phyloP scores from a whole-genome alignment of 23 red algal genomes.

The Cyanidiococcus yangmingshanensis region DNA sequence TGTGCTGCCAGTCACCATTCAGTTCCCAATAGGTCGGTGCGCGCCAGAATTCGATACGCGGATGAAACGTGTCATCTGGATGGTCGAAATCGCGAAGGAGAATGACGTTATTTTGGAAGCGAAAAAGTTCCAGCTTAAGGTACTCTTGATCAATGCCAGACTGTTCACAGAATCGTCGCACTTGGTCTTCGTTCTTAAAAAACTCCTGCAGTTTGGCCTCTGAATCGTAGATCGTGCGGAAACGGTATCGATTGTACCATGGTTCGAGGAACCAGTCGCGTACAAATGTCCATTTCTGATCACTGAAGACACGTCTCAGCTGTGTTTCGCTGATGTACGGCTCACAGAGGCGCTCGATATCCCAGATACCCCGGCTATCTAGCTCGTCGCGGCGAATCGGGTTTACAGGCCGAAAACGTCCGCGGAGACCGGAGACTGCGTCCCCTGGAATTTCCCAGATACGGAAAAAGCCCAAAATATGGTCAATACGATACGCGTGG shows the following conservation, averaged over 20 bases:
- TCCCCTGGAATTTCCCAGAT: conserved; percentile 81
- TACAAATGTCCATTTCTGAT: conserved; percentile 41
- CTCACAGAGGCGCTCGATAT: conserved; percentile 61
- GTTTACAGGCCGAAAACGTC: conserved; percentile 51
- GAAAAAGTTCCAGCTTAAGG: conserved; percentile 23
- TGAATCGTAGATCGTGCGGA: conserved; percentile 57
- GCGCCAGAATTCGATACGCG: conserved; percentile 48
- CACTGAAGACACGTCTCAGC: conserved; percentile 54
- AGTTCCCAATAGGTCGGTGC: conserved; percentile 56
- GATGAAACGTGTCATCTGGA: conserved; percentile 49
- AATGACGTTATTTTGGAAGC: conserved; percentile 60
- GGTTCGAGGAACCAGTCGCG: conserved; percentile 71
- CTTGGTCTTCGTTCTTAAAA: conserved; percentile 8
- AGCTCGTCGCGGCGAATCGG: conserved; percentile 53
- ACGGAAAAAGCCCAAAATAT: conserved; percentile 86
- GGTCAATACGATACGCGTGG: conserved; percentile 91
- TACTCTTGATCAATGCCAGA: conserved; percentile 7
- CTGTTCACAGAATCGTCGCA: not conserved
- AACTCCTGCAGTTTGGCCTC: conserved; percentile 42
- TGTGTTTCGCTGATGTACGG: conserved; percentile 70
- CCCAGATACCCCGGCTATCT: conserved; percentile 69
- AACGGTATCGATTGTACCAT: conserved; percentile 46
- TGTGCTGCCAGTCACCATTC: conserved; percentile 51
- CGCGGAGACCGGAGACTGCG: conserved; percentile 44
- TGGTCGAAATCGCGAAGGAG: conserved; percentile 61